Conservation (phyloP, 169 alveolate species). For the Plasmodium falciparum region DNA sequence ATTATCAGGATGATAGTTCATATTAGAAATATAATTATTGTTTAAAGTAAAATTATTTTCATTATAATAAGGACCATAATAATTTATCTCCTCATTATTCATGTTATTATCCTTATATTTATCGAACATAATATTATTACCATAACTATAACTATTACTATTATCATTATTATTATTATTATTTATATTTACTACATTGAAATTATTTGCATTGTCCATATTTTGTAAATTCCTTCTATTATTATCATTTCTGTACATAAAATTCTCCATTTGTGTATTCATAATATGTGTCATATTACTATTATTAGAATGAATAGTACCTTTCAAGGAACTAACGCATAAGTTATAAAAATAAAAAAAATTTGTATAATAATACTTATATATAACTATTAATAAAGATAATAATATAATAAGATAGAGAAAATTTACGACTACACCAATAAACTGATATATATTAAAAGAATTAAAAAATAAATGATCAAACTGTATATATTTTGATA, state of each 20-base stretch:
- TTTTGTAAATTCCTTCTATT: background rate
- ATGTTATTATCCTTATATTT: background rate
- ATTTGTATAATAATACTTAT: constrained; percentile 24
- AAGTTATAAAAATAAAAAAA: constrained; percentile 33
- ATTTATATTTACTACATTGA: background rate
- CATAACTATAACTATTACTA: background rate
- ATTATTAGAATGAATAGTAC: no score
- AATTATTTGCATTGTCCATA: background rate
- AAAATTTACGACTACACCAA: constrained; percentile 47
- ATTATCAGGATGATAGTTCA: background rate
- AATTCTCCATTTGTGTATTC: no score
- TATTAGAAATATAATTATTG: background rate
- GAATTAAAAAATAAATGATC: constrained; percentile 70
- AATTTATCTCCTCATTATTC: background rate
- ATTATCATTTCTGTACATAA: no score
- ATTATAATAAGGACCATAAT: background rate
- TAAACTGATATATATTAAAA: constrained; percentile 40
- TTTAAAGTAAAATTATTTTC: background rate
- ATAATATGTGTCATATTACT: no score
- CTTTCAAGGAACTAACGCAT: background rate
- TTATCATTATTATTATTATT: background rate
- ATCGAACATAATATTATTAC: background rate
- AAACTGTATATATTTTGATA: constrained; percentile 57
- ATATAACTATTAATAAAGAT: constrained; percentile 19
- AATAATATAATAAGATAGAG: constrained; percentile 18